Evolutionary conservation across 768 basidiomycete genomes (phyloP).

Genomic region (Suillus plorans): DNA sequence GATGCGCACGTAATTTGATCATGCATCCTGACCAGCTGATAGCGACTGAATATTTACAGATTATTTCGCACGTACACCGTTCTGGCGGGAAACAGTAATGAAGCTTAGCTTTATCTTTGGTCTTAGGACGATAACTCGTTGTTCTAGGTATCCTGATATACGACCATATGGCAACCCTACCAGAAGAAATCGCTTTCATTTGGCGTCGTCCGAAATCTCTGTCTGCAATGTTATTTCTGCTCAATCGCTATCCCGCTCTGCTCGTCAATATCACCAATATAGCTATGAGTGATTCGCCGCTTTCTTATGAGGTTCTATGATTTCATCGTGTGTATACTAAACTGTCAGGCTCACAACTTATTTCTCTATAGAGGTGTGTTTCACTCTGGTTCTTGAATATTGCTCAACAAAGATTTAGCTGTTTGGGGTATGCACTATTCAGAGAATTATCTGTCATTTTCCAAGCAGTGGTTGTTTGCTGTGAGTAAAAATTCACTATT

Average conservation of each 20-base stretch:
- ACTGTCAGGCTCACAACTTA: background rate
- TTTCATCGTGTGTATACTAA: background rate
- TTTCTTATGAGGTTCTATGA: background rate
- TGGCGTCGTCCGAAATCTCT: background rate
- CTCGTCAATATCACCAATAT: background rate
- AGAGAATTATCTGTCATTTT: background rate
- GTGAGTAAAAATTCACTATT: background rate
- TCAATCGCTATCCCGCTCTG: background rate
- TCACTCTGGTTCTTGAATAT: background rate
- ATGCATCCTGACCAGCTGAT: no score
- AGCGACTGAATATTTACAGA: no score
- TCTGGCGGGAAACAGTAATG: background rate
- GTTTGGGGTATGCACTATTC: background rate
- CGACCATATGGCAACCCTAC: background rate
- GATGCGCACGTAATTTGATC: no score
- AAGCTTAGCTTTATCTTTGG: background rate
- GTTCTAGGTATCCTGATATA: background rate
- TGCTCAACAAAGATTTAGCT: background rate
- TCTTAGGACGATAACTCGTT: background rate
- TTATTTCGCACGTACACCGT: background rate
- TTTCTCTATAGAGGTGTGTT: constrained; percentile 2
- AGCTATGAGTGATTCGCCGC: accelerated
- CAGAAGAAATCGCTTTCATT: background rate
- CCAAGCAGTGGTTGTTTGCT: background rate
- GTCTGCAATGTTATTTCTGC: background rate